phyloP scores from a whole-genome alignment of 805 yeast species.

The Candida nemodendra region DNA sequence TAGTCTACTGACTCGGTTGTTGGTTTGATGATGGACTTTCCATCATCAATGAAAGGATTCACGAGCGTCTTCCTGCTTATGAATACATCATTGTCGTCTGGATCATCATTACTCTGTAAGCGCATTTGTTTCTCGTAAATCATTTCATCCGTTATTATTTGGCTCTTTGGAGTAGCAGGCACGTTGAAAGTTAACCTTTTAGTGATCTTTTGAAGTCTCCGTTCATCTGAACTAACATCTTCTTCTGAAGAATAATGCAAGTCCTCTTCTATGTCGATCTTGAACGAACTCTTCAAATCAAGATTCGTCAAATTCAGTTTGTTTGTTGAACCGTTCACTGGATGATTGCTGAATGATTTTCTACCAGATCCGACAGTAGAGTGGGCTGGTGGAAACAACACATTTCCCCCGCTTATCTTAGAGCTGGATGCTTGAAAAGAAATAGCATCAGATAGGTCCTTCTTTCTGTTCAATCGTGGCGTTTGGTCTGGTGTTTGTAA shows the following conservation, averaged over 20 bases:
- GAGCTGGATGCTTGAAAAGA: conserved; percentile 11
- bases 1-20: conserved; percentile 4
- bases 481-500: conserved; percentile 28
- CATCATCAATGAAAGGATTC: conserved; percentile 32
- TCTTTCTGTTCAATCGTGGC: conserved; percentile 22
- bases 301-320: conserved; percentile 9
- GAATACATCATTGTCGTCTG: conserved; percentile 20
- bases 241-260: conserved; percentile 21
- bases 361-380: conserved; percentile 34
- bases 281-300: conserved; percentile 22
- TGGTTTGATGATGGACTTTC: conserved; percentile 1
- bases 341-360: conserved; percentile 3
- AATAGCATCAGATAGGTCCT: conserved; percentile 24
- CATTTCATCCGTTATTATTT: conserved; percentile 34
- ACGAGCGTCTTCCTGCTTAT: conserved; percentile 14
- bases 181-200: conserved; percentile 22
- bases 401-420: conserved; percentile 10
- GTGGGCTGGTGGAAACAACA: conserved; percentile 29
- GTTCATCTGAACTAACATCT: conserved; percentile 13
- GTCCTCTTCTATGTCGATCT: conserved; percentile 25
- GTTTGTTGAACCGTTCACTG: conserved; percentile 1
- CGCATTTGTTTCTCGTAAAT: conserved; percentile 28
- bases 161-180: conserved; percentile 38
- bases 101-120: conserved; percentile 20
- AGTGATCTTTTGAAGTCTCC: conserved; percentile 16